These are phyloP conservation scores for Tilletia walkeri DNA, from an alignment of 1,284 basidiomycete genomes.

Conservation along the genomic window DNA sequence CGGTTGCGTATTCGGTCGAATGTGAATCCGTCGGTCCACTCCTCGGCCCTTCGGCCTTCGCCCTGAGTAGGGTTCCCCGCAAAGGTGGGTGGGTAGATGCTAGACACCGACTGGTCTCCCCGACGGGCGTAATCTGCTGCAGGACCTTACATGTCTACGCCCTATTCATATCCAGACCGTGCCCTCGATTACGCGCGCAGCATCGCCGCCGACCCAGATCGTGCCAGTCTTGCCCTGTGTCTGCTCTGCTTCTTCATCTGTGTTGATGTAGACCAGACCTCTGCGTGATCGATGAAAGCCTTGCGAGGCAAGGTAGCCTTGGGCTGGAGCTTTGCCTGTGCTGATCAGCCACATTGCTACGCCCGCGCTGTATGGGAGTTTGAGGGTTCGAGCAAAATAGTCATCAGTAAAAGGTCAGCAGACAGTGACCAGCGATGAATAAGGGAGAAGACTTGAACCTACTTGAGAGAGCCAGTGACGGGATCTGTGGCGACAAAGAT, in stretches of 20 bases:
- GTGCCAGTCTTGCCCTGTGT: slow-evolving; percentile 3
- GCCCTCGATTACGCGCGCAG: slow-evolving; percentile 34
- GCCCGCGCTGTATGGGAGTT: slow-evolving; percentile 25
- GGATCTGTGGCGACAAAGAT: slow-evolving; percentile 36
- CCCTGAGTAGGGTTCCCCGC: too few species aligned
- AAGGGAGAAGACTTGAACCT: neutral
- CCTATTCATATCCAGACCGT: neutral
- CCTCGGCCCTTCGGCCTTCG: too few species aligned
- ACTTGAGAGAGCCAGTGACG: slow-evolving; percentile 45
- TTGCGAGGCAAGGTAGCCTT: slow-evolving; percentile 32
- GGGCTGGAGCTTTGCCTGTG: slow-evolving; percentile 25
- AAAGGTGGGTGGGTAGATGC: too few species aligned
- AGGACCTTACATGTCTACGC: too few species aligned
- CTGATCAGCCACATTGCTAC: slow-evolving; percentile 38
- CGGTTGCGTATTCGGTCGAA: too few species aligned
- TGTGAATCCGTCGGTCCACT: too few species aligned
- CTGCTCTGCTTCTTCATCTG: slow-evolving; percentile 16
- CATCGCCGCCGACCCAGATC: slow-evolving; percentile 41
- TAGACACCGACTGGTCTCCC: too few species aligned
- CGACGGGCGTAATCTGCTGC: too few species aligned
- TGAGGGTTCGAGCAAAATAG: neutral
- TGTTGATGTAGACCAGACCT: slow-evolving; percentile 33
- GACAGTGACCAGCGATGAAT: neutral
- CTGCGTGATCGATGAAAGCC: slow-evolving; percentile 33
- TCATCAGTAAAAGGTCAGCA: slow-evolving; percentile 10